A percentile compares a stretch with the other conserved stretches of the same genome.
Evolutionary conservation across 208 protist genomes (phyloP).

Genomic region (Trypanosoma lewisi): DNA sequence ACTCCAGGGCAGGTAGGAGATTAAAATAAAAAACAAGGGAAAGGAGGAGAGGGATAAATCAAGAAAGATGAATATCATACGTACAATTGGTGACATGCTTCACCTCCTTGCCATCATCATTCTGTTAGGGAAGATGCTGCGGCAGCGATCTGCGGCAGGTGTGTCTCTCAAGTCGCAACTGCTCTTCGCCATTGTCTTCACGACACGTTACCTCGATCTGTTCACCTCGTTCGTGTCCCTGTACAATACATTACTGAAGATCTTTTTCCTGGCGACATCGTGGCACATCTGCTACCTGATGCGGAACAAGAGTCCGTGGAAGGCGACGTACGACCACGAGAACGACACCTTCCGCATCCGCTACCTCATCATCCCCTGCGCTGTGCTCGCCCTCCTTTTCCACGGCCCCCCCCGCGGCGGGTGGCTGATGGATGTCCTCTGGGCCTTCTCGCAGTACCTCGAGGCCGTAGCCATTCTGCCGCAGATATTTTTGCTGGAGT

Average conservation of each 20-base stretch:
- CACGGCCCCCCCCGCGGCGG: conserved; percentile 35
- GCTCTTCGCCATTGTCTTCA: conserved; percentile 92
- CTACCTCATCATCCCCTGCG: conserved; percentile 84
- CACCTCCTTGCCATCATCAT: conserved; percentile 92
- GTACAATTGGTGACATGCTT: conserved; percentile 89
- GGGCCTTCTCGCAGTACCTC: conserved; percentile 96
- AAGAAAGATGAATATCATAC: conserved; percentile 83
- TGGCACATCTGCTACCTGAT: conserved; percentile 94
- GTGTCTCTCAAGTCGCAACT: conserved; percentile 95
- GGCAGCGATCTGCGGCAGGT: conserved; percentile 78
- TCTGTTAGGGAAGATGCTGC: conserved; percentile 93
- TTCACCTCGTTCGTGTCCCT: conserved; percentile 75
- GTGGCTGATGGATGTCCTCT: conserved; percentile 81
- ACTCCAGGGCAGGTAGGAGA: background rate
- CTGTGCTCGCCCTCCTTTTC: conserved; percentile 73
- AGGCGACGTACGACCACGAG: conserved; percentile 86
- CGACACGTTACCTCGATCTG: conserved; percentile 93
- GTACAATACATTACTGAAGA: conserved; percentile 95
- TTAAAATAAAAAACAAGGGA: too few species aligned
- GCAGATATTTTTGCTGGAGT: conserved; percentile 95
- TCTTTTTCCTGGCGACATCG: conserved; percentile 90
- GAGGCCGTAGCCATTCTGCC: conserved; percentile 96
- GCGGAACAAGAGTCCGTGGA: conserved; percentile 86
- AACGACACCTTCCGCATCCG: conserved; percentile 90
- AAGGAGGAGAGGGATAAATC: background rate